A percentile compares a stretch with the other conserved stretches of the same genome.
Evolutionary conservation across 768 basidiomycete genomes (phyloP).

Genomic region (Rhizopogon roseolus): DNA sequence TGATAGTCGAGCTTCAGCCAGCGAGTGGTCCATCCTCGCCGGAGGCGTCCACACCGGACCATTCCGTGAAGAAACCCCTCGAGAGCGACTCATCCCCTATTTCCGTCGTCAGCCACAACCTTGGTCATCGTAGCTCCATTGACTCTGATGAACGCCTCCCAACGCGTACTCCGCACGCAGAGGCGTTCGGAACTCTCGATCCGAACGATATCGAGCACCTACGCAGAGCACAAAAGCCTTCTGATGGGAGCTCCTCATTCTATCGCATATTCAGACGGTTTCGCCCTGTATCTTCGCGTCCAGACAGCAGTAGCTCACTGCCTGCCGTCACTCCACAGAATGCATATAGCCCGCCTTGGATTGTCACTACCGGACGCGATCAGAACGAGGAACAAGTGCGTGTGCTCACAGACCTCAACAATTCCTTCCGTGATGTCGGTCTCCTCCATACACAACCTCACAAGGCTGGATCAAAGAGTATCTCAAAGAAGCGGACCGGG

Average conservation of each 20-base stretch:
- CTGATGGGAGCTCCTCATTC: constrained; percentile 12
- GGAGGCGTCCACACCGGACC: constrained; percentile 4
- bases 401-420: constrained; percentile 64
- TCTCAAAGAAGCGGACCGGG: constrained; percentile 14
- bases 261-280: constrained; percentile 19
- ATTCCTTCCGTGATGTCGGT: constrained; percentile 78
- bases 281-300: constrained; percentile 9
- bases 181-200: constrained; percentile 57
- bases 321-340: constrained; percentile 22
- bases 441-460: constrained; percentile 54
- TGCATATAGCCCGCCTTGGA: constrained; percentile 52
- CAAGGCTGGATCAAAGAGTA: constrained; percentile 18
- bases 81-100: constrained; percentile 8
- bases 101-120: constrained; percentile 8
- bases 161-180: constrained; percentile 54
- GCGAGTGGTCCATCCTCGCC: constrained; percentile 18
- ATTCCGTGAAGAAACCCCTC: constrained; percentile 1
- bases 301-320: constrained; percentile 19
- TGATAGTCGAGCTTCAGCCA: constrained; percentile 2
- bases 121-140: constrained; percentile 20
- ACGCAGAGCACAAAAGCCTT: constrained; percentile 27
- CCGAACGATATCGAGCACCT: constrained; percentile 46
- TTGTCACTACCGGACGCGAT: constrained; percentile 56
- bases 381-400: constrained; percentile 66
- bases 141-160: constrained; percentile 26